phyloP scores from a whole-genome alignment of 805 yeast genomes.

The Metschnikowia reukaufii region DNA sequence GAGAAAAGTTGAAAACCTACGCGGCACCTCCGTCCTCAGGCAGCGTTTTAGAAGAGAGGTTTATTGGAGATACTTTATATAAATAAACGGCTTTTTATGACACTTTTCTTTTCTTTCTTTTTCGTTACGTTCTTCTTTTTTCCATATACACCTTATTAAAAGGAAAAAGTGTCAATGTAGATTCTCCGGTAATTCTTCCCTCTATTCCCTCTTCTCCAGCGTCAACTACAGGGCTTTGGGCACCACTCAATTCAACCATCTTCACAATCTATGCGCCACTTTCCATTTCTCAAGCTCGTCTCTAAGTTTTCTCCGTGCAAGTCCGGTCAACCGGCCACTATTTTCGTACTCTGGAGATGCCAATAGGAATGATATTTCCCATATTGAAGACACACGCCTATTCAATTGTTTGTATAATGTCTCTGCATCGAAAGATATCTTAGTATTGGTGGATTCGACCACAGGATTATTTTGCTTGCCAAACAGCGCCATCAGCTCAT shows the following conservation, averaged over 20 bases:
- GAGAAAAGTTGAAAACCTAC: no score
- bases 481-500: constrained; percentile 11
- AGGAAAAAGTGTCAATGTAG: no score
- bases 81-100: no score
- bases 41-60: no score
- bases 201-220: not conserved
- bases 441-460: not conserved
- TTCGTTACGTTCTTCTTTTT: no score
- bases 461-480: not conserved
- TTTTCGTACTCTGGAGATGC: not conserved
- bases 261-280: constrained; percentile 2
- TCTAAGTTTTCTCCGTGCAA: not conserved
- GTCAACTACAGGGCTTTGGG: no score
- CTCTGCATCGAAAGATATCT: not conserved
- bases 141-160: no score
- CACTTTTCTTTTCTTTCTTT: no score
- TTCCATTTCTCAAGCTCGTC: constrained; percentile 7
- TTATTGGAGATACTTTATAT: no score
- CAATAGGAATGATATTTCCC: not conserved
- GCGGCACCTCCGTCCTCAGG: no score
- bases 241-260: not conserved
- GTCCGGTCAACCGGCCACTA: not conserved
- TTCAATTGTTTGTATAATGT: not conserved
- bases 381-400: not conserved
- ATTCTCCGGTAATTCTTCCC: no score